Conservation (phyloP, 2,329 filamentous ascomycete genomes). For the Colletotrichum sublineola region DNA sequence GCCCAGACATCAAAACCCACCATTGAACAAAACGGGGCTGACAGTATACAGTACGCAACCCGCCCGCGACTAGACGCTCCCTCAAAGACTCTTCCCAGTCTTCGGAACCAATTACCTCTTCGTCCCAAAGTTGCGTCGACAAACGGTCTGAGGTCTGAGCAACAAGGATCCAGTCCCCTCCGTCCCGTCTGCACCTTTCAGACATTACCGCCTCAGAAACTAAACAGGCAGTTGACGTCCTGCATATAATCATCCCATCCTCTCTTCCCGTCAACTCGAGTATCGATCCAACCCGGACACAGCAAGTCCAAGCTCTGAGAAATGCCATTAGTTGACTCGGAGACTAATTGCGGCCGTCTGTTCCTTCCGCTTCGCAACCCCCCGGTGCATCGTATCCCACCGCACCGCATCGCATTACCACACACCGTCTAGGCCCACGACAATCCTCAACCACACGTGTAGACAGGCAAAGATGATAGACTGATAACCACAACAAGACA, state of each 20-base stretch:
- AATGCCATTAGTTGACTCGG: neutral
- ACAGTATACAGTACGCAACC: neutral
- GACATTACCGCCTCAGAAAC: neutral
- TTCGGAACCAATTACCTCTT: conserved; percentile 19
- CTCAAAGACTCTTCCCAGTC: neutral
- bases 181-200: conserved; percentile 9
- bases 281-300: conserved; percentile 2
- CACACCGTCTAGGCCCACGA: conserved; percentile 9
- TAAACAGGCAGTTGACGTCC: neutral
- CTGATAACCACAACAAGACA: conserved; percentile 25
- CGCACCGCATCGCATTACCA: conserved; percentile 15
- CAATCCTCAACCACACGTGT: conserved; percentile 20
- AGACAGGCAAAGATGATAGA: neutral
- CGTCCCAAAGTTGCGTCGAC: conserved; percentile 7
- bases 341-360: conserved; percentile 8
- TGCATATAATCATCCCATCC: conserved; percentile 29
- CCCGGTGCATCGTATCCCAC: conserved; percentile 23
- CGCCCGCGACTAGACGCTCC: neutral
- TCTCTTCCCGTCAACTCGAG: conserved; percentile 17
- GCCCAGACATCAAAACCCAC: neutral
- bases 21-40: conserved; percentile 17
- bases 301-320: conserved; percentile 27
- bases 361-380: conserved; percentile 38
- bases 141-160: conserved; percentile 17
- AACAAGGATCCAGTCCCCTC: conserved; percentile 13